phyloP scores from a whole-genome alignment of 805 yeast genomes.

The Sugiyamaella chiloensis region DNA sequence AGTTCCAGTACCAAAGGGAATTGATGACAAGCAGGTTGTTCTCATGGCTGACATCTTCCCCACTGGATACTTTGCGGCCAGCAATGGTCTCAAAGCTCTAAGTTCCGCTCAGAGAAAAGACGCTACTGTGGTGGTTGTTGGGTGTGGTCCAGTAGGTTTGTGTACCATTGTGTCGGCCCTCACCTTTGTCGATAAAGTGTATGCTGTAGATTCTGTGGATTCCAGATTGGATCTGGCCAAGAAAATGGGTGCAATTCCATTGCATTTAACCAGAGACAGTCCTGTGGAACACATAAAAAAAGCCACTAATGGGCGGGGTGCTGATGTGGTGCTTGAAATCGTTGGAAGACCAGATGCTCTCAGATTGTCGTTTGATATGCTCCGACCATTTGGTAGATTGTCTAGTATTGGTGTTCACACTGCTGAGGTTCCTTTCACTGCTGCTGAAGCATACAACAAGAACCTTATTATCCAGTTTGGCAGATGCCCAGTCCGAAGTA shows the following conservation, averaged over 20 bases:
- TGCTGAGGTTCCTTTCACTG: slow-evolving; percentile 53
- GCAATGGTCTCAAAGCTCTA: slow-evolving; percentile 45
- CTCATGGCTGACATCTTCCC: slow-evolving; percentile 64
- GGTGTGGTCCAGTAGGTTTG: slow-evolving; percentile 60
- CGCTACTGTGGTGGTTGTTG: slow-evolving; percentile 46
- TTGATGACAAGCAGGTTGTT: slow-evolving; percentile 46
- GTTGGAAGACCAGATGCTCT: slow-evolving; percentile 53
- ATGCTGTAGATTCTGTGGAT: slow-evolving; percentile 49
- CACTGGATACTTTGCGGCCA: slow-evolving; percentile 59
- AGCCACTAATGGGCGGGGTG: slow-evolving; percentile 48
- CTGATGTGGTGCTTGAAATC: slow-evolving; percentile 58
- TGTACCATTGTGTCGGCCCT: slow-evolving; percentile 48
- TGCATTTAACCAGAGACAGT: slow-evolving; percentile 43
- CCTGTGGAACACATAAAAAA: slow-evolving; percentile 34
- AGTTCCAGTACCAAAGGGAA: slow-evolving; percentile 40
- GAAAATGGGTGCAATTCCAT: slow-evolving; percentile 48
- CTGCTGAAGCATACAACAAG: slow-evolving; percentile 55
- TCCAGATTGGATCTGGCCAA: slow-evolving; percentile 45
- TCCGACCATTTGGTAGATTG: slow-evolving; percentile 56
- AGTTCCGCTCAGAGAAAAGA: slow-evolving; percentile 33
- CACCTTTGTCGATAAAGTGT: slow-evolving; percentile 44
- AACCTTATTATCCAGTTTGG: slow-evolving; percentile 59
- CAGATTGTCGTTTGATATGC: slow-evolving; percentile 48
- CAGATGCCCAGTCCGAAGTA: slow-evolving; percentile 58
- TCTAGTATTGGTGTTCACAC: slow-evolving; percentile 61